These are phyloP conservation scores for Termitomyces sp. DNA, from an alignment of 768 basidiomycete genomes.

Conservation along the genomic window DNA sequence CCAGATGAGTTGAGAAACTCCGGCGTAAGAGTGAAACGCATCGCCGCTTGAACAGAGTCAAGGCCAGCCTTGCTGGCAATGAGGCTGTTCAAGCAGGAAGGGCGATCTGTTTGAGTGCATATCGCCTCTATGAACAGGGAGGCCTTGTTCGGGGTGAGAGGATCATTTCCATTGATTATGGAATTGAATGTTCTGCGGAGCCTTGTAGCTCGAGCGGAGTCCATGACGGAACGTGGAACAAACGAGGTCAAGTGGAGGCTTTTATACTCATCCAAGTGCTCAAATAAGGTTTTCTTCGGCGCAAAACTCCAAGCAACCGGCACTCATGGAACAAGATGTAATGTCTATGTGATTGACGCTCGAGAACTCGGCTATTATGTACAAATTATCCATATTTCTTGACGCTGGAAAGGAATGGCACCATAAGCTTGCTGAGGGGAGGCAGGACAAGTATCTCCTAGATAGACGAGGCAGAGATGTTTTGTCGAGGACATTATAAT, in stretches of 20 bases:
- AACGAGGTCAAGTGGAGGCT: background rate
- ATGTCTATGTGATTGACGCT: background rate
- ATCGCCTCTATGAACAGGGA: background rate
- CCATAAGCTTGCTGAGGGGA: background rate
- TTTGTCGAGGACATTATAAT: background rate
- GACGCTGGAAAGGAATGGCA: background rate
- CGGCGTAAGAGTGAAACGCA: conserved; percentile 27
- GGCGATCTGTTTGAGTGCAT: conserved; percentile 28
- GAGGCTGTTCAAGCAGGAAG: conserved; percentile 28
- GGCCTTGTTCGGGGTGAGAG: background rate
- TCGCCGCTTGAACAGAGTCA: conserved; percentile 26
- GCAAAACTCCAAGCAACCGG: background rate
- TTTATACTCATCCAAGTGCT: background rate
- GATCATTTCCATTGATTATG: background rate
- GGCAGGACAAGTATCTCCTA: background rate
- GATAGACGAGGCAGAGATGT: background rate
- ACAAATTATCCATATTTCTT: background rate
- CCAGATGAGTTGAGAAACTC: conserved; percentile 24
- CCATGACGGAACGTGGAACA: background rate
- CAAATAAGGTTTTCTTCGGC: background rate
- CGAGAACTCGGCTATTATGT: background rate
- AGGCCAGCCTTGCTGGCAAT: conserved; percentile 28
- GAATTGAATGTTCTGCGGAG: background rate
- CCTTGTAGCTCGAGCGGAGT: background rate
- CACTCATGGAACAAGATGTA: background rate